Conservation (phyloP, 129 eudicot genomes). For the carrot (Daucus carota) region DNA sequence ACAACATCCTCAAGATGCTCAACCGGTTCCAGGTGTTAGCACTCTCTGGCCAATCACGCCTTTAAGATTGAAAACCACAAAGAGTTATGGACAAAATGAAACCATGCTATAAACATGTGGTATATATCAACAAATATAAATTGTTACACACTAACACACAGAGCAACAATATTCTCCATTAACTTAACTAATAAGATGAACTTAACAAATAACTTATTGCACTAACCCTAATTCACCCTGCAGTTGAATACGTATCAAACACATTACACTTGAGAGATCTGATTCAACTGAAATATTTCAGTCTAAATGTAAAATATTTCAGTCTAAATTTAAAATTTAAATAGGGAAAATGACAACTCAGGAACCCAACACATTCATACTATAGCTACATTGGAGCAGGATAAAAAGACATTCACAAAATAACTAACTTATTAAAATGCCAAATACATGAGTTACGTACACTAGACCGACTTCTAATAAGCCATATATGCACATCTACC, state of each 20-base stretch:
- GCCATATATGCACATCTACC: constrained; percentile 3
- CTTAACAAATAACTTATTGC: too few relatives aligned
- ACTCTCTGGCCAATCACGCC: constrained; percentile 99
- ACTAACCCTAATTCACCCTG: too few relatives aligned
- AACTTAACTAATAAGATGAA: background rate
- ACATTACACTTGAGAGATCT: too few relatives aligned
- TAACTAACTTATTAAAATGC: background rate
- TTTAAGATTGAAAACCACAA: constrained; percentile 25
- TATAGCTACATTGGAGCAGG: background rate
- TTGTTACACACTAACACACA: too few relatives aligned
- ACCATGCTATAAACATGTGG: background rate
- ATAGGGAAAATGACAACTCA: too few relatives aligned
- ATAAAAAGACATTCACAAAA: background rate
- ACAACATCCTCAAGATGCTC: constrained; percentile 60
- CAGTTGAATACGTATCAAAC: too few relatives aligned
- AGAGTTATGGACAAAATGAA: constrained; percentile 8
- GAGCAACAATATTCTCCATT: background rate
- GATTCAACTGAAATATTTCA: too few relatives aligned
- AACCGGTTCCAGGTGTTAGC: constrained; percentile 83
- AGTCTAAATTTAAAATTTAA: too few relatives aligned
- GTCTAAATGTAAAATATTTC: too few relatives aligned
- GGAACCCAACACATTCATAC: background rate
- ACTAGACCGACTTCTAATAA: background rate
- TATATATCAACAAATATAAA: background rate
- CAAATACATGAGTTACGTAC: constrained; percentile 7